Percentiles rank a stretch among this genome's conserved stretches.
Conservation (phyloP, 208 protist species). For the Leishmania turanica region DNA sequence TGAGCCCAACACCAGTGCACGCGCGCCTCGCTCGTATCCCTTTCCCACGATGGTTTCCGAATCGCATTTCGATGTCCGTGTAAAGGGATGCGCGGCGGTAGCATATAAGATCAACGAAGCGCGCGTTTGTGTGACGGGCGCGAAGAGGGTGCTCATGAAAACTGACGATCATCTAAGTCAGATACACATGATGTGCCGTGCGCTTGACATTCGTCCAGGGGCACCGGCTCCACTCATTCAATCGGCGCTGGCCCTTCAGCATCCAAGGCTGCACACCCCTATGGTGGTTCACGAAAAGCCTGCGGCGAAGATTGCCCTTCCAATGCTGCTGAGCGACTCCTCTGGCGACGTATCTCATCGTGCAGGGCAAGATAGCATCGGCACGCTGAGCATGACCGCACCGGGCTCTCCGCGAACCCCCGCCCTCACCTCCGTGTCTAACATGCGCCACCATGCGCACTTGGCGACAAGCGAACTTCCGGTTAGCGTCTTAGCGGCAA, state of each 20-base stretch:
- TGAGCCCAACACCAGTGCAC: background rate
- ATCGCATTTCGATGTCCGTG: conserved; percentile 7
- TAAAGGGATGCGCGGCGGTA: conserved; percentile 17
- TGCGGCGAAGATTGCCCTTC: background rate
- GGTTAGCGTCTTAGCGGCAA: conserved; percentile 2
- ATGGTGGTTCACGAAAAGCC: background rate
- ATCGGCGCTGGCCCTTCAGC: background rate
- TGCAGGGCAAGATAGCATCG: background rate
- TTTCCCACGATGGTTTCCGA: conserved; percentile 17
- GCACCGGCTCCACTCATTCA: background rate
- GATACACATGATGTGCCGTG: conserved; percentile 14
- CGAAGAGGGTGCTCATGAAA: conserved; percentile 22
- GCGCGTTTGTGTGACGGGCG: conserved; percentile 21
- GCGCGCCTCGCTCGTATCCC: background rate
- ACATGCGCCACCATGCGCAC: conserved; percentile 14
- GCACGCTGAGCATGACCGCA: background rate
- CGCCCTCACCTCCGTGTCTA: conserved; percentile 15
- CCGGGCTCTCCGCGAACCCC: background rate
- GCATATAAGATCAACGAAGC: conserved; percentile 12
- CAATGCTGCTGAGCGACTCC: background rate
- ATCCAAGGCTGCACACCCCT: background rate
- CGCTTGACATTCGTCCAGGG: conserved; percentile 8
- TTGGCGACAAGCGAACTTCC: conserved; percentile 1
- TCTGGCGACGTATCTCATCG: background rate
- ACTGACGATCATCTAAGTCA: conserved; percentile 33